Evolutionary conservation across 2,329 filamentous ascomycete species (phyloP), one percentile per base, ranked within the genome.

Genomic region (Sclerotinia minor): DNA sequence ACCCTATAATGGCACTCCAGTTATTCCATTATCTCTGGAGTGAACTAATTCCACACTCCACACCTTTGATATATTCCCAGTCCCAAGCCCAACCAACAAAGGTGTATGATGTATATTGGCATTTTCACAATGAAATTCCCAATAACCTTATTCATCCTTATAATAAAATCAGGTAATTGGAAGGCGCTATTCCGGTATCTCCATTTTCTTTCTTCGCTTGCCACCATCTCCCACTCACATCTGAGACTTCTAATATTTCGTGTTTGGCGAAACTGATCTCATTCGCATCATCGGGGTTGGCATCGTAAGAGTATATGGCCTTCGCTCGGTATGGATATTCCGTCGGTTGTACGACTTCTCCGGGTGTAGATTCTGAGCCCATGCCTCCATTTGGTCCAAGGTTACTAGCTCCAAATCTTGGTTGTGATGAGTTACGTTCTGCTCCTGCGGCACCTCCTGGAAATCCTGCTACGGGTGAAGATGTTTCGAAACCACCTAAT

Each of bases 281-380:
- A 79, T 98, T 98, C 69, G 93, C 92, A 75, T 98, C 94, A 74
- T 98, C 94, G 38, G 94, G 94, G 78, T 98, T 98, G 72, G 94
- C 94, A 78, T 97, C 94, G 81, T 98, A 98, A 78, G 92, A 96
- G 83, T 99, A 99, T 77, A 99, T 99, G 70, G 95, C 95, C 86
- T 98, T 98, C 60, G 95, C 95, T 68, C 92, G 88, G 80, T 99
- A 99, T 4, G 95, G 95, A 79, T 99, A 99, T 78, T 98, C 94
- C 54, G 92, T 94, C 0, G 94, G 92, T 32, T 85, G 85, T 21
- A 88, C 85, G 49, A 90, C 87, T 73, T 91, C 87, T 68, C 81
- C 79, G 15, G 71, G 65, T 24, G 72, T 70, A 38, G 72, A 71
- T 35, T 77, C 73, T 68, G 70, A 68, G 77, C 75, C 70, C 44